phyloP scores from a whole-genome alignment of 352 stramenopile species.

The Phytophthora vignae region DNA sequence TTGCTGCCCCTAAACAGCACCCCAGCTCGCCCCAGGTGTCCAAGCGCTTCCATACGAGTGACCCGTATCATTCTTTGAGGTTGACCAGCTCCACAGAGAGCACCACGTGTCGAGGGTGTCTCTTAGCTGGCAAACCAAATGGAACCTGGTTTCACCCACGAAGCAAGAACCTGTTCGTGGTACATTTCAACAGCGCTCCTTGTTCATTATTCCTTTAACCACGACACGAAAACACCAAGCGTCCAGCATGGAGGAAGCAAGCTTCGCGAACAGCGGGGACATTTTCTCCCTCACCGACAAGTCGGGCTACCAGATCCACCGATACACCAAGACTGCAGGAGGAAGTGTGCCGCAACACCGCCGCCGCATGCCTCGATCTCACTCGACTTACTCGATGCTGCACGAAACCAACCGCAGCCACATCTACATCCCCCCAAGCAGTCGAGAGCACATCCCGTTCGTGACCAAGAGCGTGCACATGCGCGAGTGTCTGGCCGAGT shows the following conservation, averaged over 20 bases:
- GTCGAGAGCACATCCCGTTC: conserved; percentile 36
- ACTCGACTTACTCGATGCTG: conserved; percentile 24
- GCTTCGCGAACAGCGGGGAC: conserved; percentile 30
- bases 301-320: conserved; percentile 31
- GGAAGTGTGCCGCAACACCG: conserved; percentile 5
- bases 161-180: not conserved
- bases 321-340: conserved; percentile 17
- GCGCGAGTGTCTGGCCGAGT: conserved; percentile 63
- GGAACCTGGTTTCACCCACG: conserved; percentile 10
- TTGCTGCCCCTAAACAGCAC: conserved; percentile 14
- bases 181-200: not conserved
- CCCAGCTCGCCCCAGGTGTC: not conserved
- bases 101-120: conserved; percentile 28
- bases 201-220: conserved; percentile 23
- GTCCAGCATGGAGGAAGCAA: conserved; percentile 32
- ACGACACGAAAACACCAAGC: not conserved
- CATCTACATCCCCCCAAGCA: conserved; percentile 9
- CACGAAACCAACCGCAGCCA: conserved; percentile 42
- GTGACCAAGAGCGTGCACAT: conserved; percentile 43
- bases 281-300: conserved; percentile 43
- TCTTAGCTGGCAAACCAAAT: conserved; percentile 9
- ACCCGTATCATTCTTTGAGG: conserved; percentile 17
- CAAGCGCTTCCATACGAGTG: conserved; percentile 8
- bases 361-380: conserved; percentile 22
- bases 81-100: conserved; percentile 16